Evolutionary conservation across 140 eudicot species (phyloP).

Genomic region (Bidens hawaiensis): DNA sequence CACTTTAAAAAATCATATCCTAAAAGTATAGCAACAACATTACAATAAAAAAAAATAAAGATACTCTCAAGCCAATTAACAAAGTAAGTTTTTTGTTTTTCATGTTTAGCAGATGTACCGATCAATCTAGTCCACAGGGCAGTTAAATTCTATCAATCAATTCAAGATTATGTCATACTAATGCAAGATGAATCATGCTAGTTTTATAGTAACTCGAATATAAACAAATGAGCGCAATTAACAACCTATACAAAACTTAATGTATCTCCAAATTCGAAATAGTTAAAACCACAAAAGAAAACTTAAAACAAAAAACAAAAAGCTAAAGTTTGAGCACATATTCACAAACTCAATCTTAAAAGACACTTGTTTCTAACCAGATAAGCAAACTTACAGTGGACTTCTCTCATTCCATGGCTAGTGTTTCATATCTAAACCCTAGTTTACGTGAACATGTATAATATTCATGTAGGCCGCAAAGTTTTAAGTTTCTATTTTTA

Average conservation of each 20-base stretch:
- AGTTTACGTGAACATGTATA: no score
- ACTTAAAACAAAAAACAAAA: not conserved
- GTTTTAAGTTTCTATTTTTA: no score
- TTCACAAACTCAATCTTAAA: not conserved
- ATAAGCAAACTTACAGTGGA: not conserved
- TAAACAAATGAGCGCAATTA: not conserved
- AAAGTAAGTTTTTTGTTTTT: not conserved
- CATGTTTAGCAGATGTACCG: not conserved
- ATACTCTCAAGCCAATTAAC: no score
- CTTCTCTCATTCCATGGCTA: not conserved
- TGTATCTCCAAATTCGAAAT: not conserved
- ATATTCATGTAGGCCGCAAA: no score
- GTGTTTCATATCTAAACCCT: not conserved
- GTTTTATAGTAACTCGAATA: constrained; percentile 1
- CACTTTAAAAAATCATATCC: not conserved
- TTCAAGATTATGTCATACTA: not conserved
- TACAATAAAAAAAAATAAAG: not conserved
- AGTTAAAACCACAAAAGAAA: not conserved
- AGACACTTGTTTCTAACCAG: not conserved
- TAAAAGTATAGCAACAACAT: not conserved
- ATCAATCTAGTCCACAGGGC: not conserved
- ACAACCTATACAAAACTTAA: not conserved
- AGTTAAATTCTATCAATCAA: not conserved
- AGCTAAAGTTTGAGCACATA: not conserved
- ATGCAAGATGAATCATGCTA: constrained; percentile 4